Conservation (phyloP, 306 rosid species). For the Mimosa bimucronata region DNA sequence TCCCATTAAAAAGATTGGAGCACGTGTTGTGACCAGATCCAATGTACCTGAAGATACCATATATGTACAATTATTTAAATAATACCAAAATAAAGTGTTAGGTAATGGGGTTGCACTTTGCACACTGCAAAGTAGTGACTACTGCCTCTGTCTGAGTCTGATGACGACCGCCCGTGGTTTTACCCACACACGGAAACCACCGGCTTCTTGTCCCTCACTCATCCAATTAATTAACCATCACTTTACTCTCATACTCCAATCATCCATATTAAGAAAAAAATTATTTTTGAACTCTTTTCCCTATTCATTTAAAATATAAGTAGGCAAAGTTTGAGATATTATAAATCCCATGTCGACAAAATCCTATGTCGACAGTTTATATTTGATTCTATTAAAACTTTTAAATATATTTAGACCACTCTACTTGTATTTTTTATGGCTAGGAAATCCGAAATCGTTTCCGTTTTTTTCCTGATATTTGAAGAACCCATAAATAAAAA, state of each 20-base stretch:
- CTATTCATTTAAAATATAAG: no score
- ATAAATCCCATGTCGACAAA: no score
- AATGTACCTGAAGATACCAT: slow-evolving; percentile 11
- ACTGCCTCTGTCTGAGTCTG: neutral
- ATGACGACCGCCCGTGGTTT: slow-evolving; percentile 58
- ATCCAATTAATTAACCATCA: neutral
- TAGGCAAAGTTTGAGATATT: no score
- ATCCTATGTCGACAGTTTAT: no score
- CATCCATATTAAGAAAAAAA: no score
- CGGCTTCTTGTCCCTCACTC: slow-evolving; percentile 23
- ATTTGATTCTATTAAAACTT: no score
- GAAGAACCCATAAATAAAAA: no score
- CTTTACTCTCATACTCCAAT: neutral
- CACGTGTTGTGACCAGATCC: slow-evolving; percentile 29
- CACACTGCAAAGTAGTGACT: neutral
- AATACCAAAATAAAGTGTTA: neutral
- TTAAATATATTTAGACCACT: no score
- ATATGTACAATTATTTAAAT: neutral
- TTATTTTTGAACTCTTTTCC: no score
- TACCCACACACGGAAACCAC: slow-evolving; percentile 36
- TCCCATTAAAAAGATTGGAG: neutral
- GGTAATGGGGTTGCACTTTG: slow-evolving; percentile 24
- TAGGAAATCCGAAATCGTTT: no score
- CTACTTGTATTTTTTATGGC: no score
- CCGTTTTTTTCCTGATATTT: no score